phyloP scores from a whole-genome alignment of 2,329 filamentous ascomycete species.

The Ceratocystiopsis minuta region DNA sequence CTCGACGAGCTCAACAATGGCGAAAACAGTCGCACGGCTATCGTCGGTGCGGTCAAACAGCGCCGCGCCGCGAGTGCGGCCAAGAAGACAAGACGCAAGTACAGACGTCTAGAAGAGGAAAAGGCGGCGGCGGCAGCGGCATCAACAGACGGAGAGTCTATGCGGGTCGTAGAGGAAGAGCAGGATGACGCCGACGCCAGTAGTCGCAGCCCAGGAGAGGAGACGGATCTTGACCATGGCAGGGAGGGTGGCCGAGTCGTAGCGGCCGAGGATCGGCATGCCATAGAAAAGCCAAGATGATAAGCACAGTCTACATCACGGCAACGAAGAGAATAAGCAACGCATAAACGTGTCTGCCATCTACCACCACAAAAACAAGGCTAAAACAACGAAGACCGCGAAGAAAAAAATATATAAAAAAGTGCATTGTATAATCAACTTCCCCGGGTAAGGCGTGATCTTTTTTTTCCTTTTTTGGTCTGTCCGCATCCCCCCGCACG shows the following conservation, averaged over 20 bases:
- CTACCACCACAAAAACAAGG: too few species aligned
- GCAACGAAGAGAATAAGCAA: too few species aligned
- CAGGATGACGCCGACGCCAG: too few species aligned
- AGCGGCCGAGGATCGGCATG: too few species aligned
- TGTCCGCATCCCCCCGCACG: background rate
- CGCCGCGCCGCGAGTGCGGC: conserved; percentile 56
- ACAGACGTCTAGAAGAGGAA: conserved; percentile 40
- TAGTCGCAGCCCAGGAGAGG: too few species aligned
- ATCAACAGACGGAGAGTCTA: too few species aligned
- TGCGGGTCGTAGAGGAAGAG: too few species aligned
- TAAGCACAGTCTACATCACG: too few species aligned
- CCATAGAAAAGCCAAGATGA: too few species aligned
- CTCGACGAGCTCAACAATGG: conserved; percentile 60
- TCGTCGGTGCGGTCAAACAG: conserved; percentile 44
- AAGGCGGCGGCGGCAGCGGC: conserved; percentile 19
- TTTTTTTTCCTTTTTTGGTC: background rate
- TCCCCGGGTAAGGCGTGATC: background rate
- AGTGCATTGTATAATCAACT: background rate
- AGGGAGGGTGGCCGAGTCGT: too few species aligned
- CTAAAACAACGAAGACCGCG: background rate
- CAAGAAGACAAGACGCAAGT: conserved; percentile 76
- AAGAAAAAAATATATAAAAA: background rate
- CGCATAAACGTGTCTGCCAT: too few species aligned
- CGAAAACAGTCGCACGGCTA: conserved; percentile 42
- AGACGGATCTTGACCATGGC: too few species aligned